Evolutionary conservation across 495 filamentous ascomycete species (phyloP), one percentile per base, ranked within the genome.

Genomic region (Aspergillus hancockii): DNA sequence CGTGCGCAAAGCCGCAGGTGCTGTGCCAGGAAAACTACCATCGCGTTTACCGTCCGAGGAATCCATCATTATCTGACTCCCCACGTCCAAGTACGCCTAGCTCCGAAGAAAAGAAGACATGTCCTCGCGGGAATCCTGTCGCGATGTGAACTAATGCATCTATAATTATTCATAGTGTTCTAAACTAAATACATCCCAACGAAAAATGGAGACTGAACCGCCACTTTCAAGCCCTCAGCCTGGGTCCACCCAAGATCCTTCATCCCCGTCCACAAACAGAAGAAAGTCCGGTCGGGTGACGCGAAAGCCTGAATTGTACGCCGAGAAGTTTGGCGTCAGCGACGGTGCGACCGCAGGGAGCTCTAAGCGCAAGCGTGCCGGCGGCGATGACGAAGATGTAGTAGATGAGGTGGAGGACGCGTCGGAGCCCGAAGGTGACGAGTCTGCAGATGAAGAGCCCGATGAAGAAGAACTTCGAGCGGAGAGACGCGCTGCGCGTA

Each of bases 251-350:
- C 66, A 65, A 52, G 52, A 53, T 40, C 66, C 61, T 28, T 57
- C 68, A 22, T 67, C 73, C 34, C 68, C 67, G 64, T 79, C 83
- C 62, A 79, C 84, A 71, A 80, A 80, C 75, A 67, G 88, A 69
- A 85, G 92, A 70, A 90, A 90, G 67, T 96, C 92, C 49, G 89
- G 89, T 77, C 90, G 92, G 75, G 85, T 87, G 74, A 83, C 86
- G 61, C 90, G 87, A 63, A 86, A 83, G 60, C 90, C 90, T 52
- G 81, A 85, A 64, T 81, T 86, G 43, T 90, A 86, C 74, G 81
- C 78, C 6, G 70, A 80, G 52, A 79, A 63, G 25, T 66, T 66
- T 34, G 67, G 74, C 59, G 70, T 70, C 46, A 59, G 58, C 23
- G 63, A 70, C 25, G 67, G 69, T 5, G 68, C 61, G 40, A 72